Evolutionary conservation across 495 filamentous ascomycete genomes (phyloP).

Genomic region (Penicillium riverlandense): DNA sequence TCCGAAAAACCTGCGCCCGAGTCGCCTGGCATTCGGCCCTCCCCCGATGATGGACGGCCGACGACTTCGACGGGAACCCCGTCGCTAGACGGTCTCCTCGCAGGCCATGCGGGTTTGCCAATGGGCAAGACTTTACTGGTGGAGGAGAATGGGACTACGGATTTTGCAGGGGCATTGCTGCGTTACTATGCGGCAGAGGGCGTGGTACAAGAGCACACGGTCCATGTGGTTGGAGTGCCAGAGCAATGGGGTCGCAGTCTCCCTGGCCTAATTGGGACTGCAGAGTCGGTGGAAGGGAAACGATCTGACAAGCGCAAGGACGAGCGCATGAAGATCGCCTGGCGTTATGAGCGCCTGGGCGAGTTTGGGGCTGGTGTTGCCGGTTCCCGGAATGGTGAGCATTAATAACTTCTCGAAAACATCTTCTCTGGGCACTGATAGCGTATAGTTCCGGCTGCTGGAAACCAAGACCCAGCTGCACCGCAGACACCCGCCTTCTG

Average conservation of each 20-base stretch:
- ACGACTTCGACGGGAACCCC: slow-evolving; percentile 87
- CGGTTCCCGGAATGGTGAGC: slow-evolving; percentile 46
- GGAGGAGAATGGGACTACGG: slow-evolving; percentile 91
- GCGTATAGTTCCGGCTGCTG: slow-evolving; percentile 13
- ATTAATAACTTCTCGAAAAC: slow-evolving; percentile 2
- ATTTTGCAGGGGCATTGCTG: slow-evolving; percentile 79
- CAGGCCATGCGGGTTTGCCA: slow-evolving; percentile 81
- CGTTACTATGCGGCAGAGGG: slow-evolving; percentile 92
- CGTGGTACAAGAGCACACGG: slow-evolving; percentile 79
- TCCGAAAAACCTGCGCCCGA: slow-evolving; percentile 27
- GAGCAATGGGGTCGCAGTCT: slow-evolving; percentile 77
- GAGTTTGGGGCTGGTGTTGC: slow-evolving; percentile 49
- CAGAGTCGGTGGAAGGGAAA: slow-evolving; percentile 37
- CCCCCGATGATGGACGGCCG: slow-evolving; percentile 77
- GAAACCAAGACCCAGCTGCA: slow-evolving; percentile 17
- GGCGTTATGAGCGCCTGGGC: slow-evolving; percentile 86
- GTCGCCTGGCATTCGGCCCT: slow-evolving; percentile 71
- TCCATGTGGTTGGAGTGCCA: slow-evolving; percentile 75
- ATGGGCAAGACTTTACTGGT: slow-evolving; percentile 74
- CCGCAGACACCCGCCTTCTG: slow-evolving; percentile 52
- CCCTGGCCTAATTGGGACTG: slow-evolving; percentile 59
- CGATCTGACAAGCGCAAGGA: slow-evolving; percentile 31
- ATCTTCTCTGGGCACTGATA: slow-evolving; percentile 9
- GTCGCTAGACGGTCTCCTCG: slow-evolving; percentile 77
- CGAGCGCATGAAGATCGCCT: slow-evolving; percentile 97